Percentiles rank a stretch among this genome's conserved stretches.
phyloP scores from a whole-genome alignment of 768 basidiomycete genomes.

The Epithele typhae region DNA sequence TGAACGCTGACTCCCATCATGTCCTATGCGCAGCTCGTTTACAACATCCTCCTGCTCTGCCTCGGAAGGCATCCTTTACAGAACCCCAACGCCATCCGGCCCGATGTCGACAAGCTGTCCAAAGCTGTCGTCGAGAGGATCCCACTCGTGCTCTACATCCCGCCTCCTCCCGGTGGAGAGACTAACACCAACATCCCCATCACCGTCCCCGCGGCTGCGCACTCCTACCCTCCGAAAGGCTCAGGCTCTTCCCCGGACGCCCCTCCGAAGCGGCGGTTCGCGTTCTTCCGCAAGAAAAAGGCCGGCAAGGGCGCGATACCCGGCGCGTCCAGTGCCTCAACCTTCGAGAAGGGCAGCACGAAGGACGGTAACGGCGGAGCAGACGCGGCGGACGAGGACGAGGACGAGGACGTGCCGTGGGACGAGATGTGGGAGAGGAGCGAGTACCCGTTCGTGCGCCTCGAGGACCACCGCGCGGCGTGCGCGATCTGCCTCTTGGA shows the following conservation, averaged over 20 bases:
- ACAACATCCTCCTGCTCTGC: conserved; percentile 76
- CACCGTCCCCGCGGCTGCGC: conserved; percentile 43
- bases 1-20: neutral
- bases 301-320: conserved; percentile 23
- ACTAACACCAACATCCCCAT: conserved; percentile 26
- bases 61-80: conserved; percentile 78
- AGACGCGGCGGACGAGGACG: conserved; percentile 21
- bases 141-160: conserved; percentile 83
- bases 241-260: conserved; percentile 16
- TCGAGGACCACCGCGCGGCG: conserved; percentile 79
- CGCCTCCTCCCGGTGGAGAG: conserved; percentile 57
- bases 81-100: conserved; percentile 67
- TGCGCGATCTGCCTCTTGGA: conserved; percentile 85
- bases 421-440: conserved; percentile 75
- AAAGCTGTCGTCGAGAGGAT: conserved; percentile 72
- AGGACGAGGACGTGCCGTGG: conserved; percentile 50
- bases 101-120: conserved; percentile 73
- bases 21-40: conserved; percentile 50
- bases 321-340: neutral
- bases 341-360: conserved; percentile 7
- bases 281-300: conserved; percentile 37
- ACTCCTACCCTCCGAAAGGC: conserved; percentile 60
- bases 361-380: conserved; percentile 18
- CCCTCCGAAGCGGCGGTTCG: conserved; percentile 44
- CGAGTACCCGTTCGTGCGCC: conserved; percentile 75